Percentiles rank a stretch among this genome's conserved stretches.
These are phyloP conservation scores for Saussurea involucrata DNA, from an alignment of 129 eudicot species.

Conservation along the genomic window DNA sequence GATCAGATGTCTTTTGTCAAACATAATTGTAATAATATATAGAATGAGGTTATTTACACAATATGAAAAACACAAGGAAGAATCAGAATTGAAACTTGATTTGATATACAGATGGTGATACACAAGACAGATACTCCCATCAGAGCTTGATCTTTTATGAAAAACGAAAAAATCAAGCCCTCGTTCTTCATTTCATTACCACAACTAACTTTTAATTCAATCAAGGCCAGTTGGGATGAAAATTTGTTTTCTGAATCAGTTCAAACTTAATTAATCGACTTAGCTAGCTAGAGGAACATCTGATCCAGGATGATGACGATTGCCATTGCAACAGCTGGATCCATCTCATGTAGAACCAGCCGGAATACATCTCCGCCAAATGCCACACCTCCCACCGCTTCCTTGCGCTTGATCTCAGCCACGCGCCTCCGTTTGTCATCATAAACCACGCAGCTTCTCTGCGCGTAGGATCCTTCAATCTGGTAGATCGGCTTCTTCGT, in stretches of 20 bases:
- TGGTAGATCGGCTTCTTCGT: constrained; percentile 45
- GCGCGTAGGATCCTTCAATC: constrained; percentile 49
- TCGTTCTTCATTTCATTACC: not conserved
- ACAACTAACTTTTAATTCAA: not conserved
- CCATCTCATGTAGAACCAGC: constrained; percentile 31
- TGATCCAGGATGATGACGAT: constrained; percentile 56
- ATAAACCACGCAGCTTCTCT: constrained; percentile 39
- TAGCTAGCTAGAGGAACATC: constrained; percentile 17
- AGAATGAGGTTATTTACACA: not conserved
- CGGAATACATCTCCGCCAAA: constrained; percentile 58
- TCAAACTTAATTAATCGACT: not conserved
- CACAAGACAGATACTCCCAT: constrained; percentile 7
- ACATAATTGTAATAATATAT: no score
- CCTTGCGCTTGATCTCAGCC: constrained; percentile 58
- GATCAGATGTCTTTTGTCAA: no score
- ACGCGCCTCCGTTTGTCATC: constrained; percentile 24
- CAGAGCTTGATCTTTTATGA: constrained; percentile 34
- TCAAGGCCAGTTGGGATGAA: not conserved
- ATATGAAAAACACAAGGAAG: not conserved
- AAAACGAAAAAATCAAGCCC: constrained; percentile 39
- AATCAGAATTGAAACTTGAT: not conserved
- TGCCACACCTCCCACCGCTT: constrained; percentile 40
- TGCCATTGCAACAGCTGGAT: constrained; percentile 68
- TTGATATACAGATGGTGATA: not conserved
- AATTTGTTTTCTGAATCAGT: not conserved